Base-by-base conservation (phyloP, 148 eudicot genomes). In the Cornus florida region DNA sequence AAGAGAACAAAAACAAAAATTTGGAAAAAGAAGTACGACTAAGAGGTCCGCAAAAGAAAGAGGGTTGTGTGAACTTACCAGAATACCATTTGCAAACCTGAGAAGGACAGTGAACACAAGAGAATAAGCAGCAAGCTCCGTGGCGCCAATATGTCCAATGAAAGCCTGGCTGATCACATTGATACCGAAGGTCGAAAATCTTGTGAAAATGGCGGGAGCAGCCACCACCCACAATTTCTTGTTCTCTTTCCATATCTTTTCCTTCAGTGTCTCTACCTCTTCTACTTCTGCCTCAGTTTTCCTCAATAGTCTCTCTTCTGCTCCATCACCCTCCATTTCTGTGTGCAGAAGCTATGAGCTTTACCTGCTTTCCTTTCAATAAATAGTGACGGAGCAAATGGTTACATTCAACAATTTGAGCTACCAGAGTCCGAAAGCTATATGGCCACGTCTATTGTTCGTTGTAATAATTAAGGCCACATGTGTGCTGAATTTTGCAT, bases 41-140 rank as follows among this genome's bases (percentile, higher is more conserved):
- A 28, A 28, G 0, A 28, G 28, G 28, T 28, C 0, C 0, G 1
- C 28, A 28, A 28, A 28, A 28, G 28, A 28, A 28, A 28, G 28
- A 28, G 28, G 28, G 28, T 28, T 28, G 0, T 35, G 38, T 35
- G 16, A 28, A 56, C 75, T 67, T 82, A 87, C 88, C 86, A 87
- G 75, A 10, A 87, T 78, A 28, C 88, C 90, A 62, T 78, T 82
- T 10, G 88, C 84, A 78, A 87, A 87, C 53, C 88, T 79, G 46
- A 81, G 69, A 5, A 80, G 43, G 22, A 87, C 86, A 4, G 87
- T 85, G 33, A 23, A 7, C 14, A 83, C 79, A 14, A 87, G 71
- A 70, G 90, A 80, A 74, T 62, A 87, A 28, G 84, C 90, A 76
- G 90, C 90, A 76, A 87, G 90, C 71, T 87, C 83, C 6, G 79